Evolutionary conservation across 2,329 filamentous ascomycete genomes (phyloP).

Genomic region (Aspergillus costaricaensis): DNA sequence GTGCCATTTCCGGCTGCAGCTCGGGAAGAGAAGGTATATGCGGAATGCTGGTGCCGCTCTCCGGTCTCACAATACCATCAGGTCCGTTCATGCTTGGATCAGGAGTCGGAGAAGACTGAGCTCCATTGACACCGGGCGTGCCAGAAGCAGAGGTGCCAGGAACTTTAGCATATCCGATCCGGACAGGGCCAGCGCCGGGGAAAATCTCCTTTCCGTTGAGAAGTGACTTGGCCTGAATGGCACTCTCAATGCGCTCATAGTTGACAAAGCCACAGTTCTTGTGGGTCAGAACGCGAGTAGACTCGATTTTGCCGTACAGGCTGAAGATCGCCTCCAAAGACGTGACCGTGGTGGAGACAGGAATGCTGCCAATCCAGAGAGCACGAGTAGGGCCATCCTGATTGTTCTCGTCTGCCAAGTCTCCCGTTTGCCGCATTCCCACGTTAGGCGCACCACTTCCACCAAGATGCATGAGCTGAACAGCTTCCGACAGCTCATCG

Average conservation of each 20-base stretch:
- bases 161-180: constrained; percentile 97
- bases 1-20: constrained; percentile 77
- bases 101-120: constrained; percentile 87
- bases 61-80: constrained; percentile 34
- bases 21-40: constrained; percentile 73
- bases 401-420: constrained; percentile 74
- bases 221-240: constrained; percentile 80
- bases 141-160: constrained; percentile 76
- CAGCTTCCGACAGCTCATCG: constrained; percentile 76
- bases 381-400: constrained; percentile 89
- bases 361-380: constrained; percentile 96
- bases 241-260: constrained; percentile 88
- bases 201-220: constrained; percentile 99
- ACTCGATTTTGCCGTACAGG: constrained; percentile 86
- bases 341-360: constrained; percentile 92
- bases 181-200: constrained; percentile 88
- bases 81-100: constrained; percentile 65
- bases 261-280: constrained; percentile 99
- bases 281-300: constrained; percentile 89
- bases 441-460: constrained; percentile 50
- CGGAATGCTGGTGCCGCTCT: constrained; percentile 39
- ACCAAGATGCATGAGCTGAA: constrained; percentile 73
- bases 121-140: constrained; percentile 83
- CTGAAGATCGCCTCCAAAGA: constrained; percentile 95
- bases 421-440: constrained; percentile 63